Base-by-base conservation (phyloP, 805 yeast genomes). In the Saccharomycopsis malanga region DNA sequence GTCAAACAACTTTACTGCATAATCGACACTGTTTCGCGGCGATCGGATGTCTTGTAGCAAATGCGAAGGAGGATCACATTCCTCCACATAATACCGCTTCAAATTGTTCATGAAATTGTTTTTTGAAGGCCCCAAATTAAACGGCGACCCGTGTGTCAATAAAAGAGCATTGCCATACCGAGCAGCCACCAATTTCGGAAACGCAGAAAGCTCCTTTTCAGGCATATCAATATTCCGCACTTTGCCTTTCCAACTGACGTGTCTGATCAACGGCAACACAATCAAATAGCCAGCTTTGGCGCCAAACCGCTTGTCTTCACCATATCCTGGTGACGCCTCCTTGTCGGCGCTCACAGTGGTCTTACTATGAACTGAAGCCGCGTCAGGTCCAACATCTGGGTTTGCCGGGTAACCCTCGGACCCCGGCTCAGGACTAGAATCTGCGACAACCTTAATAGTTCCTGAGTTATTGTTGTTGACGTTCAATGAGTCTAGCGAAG, bases 401-500 rank as follows among this genome's bases (percentile, higher is more conserved):
- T 27, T 27, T 27, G 30, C 12, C 17, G 9, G 9, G 36, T 32
- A 32, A 14, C 9, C 9, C 6, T 18, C 36, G 15, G 17, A 6
- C 6, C 15, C 6, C 6, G 12, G 12, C 12, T 32, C 17, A n/a
- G 7, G 9, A 32, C 6, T 12, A 5, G 6, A 5, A n/a, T 32
- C 36, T 9, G 12, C 36, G 15, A 32, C 15, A 12, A 27, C 12
- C 30, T 27, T 27, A 27, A 9, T 27, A 18, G 15, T 32, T 6
- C 36, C 17, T 9, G 17, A 6, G 17, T 32, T 32, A 17, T 5
- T 37, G 6, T 5, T 18, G 12, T 39, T 39, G 17, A 45, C 42
- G n/a, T 23, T 24, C 27, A 51, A 48, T n/a, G 32, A 18, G 12
- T 41, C 52, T 25, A 49, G 15, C 12, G 37, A 20, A 10, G 65